Conservation (phyloP, 2,329 filamentous ascomycete species). For the Phaeosphaeria sp. region DNA sequence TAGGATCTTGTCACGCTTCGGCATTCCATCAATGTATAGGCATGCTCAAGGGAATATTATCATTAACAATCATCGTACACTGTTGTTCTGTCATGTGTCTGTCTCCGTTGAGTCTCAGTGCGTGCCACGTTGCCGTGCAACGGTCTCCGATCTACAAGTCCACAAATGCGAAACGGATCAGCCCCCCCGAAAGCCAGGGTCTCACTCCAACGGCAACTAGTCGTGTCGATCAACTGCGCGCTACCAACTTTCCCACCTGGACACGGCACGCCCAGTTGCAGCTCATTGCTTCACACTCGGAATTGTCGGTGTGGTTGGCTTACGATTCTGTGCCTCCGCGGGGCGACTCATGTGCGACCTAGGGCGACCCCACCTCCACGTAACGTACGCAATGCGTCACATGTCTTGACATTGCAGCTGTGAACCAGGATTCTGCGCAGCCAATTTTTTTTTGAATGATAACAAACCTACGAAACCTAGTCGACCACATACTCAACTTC, state of each 20-base stretch:
- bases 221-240: not conserved
- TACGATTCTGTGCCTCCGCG: not conserved
- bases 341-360: not conserved
- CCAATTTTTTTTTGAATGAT: not conserved
- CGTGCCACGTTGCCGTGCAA: not conserved
- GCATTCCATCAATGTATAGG: not conserved
- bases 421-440: not conserved
- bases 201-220: not conserved
- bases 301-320: not conserved
- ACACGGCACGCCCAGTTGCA: slow-evolving; percentile 3
- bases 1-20: slow-evolving; percentile 7
- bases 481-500: too few species aligned
- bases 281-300: slow-evolving; percentile 1
- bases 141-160: too few species aligned
- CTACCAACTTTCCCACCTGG: not conserved
- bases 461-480: not conserved
- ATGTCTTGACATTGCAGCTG: not conserved
- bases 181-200: not conserved
- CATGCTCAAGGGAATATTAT: not conserved
- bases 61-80: not conserved
- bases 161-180: too few species aligned
- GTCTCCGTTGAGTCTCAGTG: not conserved
- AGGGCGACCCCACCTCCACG: not conserved
- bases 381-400: slow-evolving; percentile 4
- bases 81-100: not conserved